Conservation (phyloP, 2,329 filamentous ascomycete species). For the Neonectria hederae region DNA sequence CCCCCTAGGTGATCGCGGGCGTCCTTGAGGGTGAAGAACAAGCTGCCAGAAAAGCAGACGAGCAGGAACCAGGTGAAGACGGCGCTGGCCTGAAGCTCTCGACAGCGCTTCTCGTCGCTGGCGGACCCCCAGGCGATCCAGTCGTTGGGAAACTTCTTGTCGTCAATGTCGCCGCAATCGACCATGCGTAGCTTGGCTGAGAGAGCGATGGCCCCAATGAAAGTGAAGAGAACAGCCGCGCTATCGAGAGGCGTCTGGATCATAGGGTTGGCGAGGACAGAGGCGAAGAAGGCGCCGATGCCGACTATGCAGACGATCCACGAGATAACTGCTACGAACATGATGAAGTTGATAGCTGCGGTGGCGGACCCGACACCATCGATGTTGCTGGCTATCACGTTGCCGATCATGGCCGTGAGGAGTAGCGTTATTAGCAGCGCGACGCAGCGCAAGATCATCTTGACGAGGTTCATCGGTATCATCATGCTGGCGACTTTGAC, state of each 20-base stretch:
- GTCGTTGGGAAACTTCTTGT: conserved; percentile 49
- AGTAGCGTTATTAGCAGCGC: conserved; percentile 64
- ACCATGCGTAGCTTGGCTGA: conserved; percentile 74
- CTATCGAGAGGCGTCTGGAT: conserved; percentile 66
- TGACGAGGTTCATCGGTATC: conserved; percentile 51
- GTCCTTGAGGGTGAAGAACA: conserved; percentile 65
- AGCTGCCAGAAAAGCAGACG: conserved; percentile 64
- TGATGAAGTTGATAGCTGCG: conserved; percentile 68
- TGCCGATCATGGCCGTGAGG: conserved; percentile 65
- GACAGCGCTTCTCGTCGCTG: conserved; percentile 72
- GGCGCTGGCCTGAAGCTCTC: conserved; percentile 76
- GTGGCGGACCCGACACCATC: conserved; percentile 53
- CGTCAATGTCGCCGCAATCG: conserved; percentile 68
- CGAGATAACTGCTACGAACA: conserved; percentile 74
- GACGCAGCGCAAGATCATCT: conserved; percentile 56
- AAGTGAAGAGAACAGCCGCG: conserved; percentile 72
- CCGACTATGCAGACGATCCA: conserved; percentile 74
- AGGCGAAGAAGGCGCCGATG: conserved; percentile 63
- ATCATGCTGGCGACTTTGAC: conserved; percentile 38
- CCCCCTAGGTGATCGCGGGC: conserved; percentile 58
- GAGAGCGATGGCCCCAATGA: conserved; percentile 75
- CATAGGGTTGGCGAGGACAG: conserved; percentile 61
- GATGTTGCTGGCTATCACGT: conserved; percentile 63
- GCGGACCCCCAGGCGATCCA: conserved; percentile 71
- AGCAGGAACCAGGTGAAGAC: conserved; percentile 86